Percentiles rank a stretch among this genome's conserved stretches.
These are phyloP conservation scores for Onygenales sp. DNA, from an alignment of 2,329 filamentous ascomycete genomes.

Conservation along the genomic window DNA sequence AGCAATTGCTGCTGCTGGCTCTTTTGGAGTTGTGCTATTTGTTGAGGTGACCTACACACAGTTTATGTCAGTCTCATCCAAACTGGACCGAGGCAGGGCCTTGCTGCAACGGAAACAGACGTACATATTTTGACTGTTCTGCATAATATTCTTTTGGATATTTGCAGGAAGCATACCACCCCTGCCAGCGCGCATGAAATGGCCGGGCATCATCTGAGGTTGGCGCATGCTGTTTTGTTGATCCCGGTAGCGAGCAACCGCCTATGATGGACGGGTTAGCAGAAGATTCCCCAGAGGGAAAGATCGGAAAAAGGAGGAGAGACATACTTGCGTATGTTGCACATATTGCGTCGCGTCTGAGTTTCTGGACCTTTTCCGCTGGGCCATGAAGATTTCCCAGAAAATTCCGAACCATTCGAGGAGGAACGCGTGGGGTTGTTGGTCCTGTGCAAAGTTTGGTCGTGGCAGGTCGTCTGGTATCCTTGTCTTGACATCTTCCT, in stretches of 20 bases:
- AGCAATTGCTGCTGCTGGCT: conserved; percentile 49
- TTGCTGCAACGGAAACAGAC: conserved; percentile 10
- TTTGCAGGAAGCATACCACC: conserved; percentile 29
- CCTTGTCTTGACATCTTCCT: conserved; percentile 66
- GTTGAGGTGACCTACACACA: conserved; percentile 47
- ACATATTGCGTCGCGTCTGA: conserved; percentile 65
- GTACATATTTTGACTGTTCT: conserved; percentile 52
- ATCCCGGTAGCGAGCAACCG: conserved; percentile 60
- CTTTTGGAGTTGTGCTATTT: conserved; percentile 61
- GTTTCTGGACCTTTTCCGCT: conserved; percentile 59
- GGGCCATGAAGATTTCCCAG: conserved; percentile 88
- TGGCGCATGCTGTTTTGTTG: conserved; percentile 69
- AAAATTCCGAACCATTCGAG: conserved; percentile 97
- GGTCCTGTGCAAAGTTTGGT: conserved; percentile 46
- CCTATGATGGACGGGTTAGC: conserved; percentile 29
- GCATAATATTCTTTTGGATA: conserved; percentile 65
- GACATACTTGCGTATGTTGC: conserved; percentile 63
- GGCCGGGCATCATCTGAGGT: conserved; percentile 51
- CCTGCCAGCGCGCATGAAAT: conserved; percentile 53
- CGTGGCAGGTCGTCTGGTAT: conserved; percentile 69
- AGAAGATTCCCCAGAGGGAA: not conserved
- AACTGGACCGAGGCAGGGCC: too few species aligned
- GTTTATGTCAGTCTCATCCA: not conserved
- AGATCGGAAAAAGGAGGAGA: not conserved
- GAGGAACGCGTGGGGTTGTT: conserved; percentile 70